phyloP scores from a whole-genome alignment of 177 flowering plant species.

The Vitis hybrid region DNA sequence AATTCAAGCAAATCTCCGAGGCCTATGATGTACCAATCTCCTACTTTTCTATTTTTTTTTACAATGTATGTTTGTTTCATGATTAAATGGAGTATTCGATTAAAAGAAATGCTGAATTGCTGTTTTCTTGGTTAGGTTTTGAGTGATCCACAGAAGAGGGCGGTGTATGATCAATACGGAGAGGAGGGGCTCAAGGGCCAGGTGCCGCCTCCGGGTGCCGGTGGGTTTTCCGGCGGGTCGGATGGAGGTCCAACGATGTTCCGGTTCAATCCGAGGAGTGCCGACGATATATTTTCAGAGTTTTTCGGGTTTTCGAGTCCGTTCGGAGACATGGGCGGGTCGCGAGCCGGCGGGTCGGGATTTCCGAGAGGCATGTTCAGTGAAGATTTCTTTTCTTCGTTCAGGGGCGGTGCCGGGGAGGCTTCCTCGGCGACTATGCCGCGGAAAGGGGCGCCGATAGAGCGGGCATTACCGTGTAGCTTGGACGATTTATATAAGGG shows the following conservation, averaged over 20 bases:
- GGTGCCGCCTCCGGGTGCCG: slow-evolving; percentile 62
- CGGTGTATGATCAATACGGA: slow-evolving; percentile 82
- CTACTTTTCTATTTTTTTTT: background rate
- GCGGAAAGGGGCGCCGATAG: slow-evolving; percentile 59
- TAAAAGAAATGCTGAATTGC: background rate
- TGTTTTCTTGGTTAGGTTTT: slow-evolving; percentile 45
- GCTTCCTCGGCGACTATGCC: slow-evolving; percentile 33
- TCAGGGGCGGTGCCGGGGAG: slow-evolving; percentile 53
- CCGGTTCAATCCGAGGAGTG: slow-evolving; percentile 68
- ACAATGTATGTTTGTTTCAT: background rate
- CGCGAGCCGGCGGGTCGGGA: slow-evolving; percentile 41
- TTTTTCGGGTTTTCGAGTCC: slow-evolving; percentile 71
- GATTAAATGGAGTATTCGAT: no score
- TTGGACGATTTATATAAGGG: slow-evolving; percentile 89
- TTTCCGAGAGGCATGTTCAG: slow-evolving; percentile 53
- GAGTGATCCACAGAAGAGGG: slow-evolving; percentile 80
- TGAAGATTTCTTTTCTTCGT: slow-evolving; percentile 52
- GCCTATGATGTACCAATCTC: slow-evolving; percentile 63
- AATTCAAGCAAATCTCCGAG: slow-evolving; percentile 81
- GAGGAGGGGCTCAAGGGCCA: slow-evolving; percentile 82
- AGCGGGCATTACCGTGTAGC: slow-evolving; percentile 62
- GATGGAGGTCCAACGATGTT: slow-evolving; percentile 42
- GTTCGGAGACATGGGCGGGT: slow-evolving; percentile 58
- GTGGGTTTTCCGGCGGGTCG: slow-evolving; percentile 21
- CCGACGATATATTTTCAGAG: slow-evolving; percentile 82